Percentiles rank a stretch among this genome's conserved stretches.
Conservation (phyloP, 2,329 filamentous ascomycete genomes). For the Fusarium sororula region DNA sequence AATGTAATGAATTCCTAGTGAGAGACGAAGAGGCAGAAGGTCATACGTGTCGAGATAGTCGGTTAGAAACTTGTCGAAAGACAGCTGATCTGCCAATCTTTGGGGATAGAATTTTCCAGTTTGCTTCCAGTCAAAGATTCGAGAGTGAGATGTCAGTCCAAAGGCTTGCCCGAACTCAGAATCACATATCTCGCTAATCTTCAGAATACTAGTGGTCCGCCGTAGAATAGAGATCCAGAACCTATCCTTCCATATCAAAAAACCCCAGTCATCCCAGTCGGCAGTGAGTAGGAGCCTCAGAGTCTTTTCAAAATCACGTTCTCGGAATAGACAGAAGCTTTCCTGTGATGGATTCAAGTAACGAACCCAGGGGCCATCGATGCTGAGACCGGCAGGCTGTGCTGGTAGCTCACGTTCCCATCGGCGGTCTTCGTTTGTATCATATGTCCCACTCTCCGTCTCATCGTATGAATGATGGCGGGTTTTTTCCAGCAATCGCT, state of each 20-base stretch:
- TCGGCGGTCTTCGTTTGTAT: fast-evolving
- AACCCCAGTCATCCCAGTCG: neutral
- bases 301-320: fast-evolving
- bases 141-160: neutral
- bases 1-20: fast-evolving
- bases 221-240: neutral
- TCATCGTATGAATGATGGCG: fast-evolving
- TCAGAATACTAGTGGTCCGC: fast-evolving
- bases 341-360: neutral
- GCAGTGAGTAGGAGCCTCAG: fast-evolving
- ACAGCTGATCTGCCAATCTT: neutral
- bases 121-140: neutral
- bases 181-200: neutral
- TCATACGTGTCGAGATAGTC: fast-evolving
- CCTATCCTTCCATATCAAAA: neutral
- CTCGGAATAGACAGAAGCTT: neutral
- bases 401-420: fast-evolving
- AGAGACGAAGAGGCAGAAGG: fast-evolving
- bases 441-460: fast-evolving
- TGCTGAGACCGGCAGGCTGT: neutral
- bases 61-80: neutral
- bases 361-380: neutral
- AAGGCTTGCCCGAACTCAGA: neutral
- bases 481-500: fast-evolving
- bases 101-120: fast-evolving